Base-by-base conservation (phyloP, 257 asterid species). In the Leptodermis oblonga region DNA sequence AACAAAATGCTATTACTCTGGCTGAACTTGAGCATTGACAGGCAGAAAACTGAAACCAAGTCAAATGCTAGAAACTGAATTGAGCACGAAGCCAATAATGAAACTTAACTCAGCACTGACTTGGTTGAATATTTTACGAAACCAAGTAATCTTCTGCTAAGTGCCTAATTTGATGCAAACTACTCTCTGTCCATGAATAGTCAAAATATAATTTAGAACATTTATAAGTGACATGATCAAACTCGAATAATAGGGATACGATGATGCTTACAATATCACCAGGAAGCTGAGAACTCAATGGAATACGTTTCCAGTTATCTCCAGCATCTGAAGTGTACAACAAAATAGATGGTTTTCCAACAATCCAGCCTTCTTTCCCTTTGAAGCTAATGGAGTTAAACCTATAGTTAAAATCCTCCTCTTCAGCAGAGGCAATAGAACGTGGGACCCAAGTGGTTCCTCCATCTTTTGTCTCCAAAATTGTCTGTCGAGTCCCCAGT, bases 291-390 rank as follows among this genome's bases (percentile, higher is more conserved):
- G 96, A 73, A 77, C 92, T 92, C 78, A 92, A 79, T 18, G 98
- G 96, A 78, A 90, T 82, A 41, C 97, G 87, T 70, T 86, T 72
- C 97, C 97, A 92, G 42, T 69, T 90, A 36, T 90, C 86, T 67
- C 98, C 98, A 59, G 96, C 82, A 84, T 90, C 97, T 0, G 92
- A 81, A 72, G 97, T 94, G 81, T 90, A 81, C 83, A 94, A 69
- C 71, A 91, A 69, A 72, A 94, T 89, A 63, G 96, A 85, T 23
- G 99, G 99, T 77, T 94, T 91, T 76, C 97, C 99, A 51, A 94
- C 78, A 77, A 94, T 89, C 97, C 99, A 94, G 26, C 99, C 99
- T 81, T 94, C 96, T 69, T 89, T 94, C 42, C 96, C 99, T 71
- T 82, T 86, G 84, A 93, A 93, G 80, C 97, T 93, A 78, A 93